phyloP scores from a whole-genome alignment of 768 basidiomycete species.

The Trametes sanguinea region DNA sequence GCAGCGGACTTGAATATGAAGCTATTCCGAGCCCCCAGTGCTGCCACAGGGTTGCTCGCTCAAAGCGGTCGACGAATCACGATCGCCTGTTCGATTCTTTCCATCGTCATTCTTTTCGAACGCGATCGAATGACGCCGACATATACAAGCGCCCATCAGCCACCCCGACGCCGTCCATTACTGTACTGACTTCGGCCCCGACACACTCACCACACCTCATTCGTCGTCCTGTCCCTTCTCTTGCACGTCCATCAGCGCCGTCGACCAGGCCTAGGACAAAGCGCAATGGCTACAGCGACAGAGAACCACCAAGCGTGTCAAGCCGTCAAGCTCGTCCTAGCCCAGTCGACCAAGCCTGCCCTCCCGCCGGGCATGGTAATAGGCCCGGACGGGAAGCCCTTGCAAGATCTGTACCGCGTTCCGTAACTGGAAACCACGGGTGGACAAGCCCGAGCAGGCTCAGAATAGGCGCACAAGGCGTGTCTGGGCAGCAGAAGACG shows the following conservation, averaged over 20 bases:
- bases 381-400: conserved; percentile 92
- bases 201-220: too few species aligned
- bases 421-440: conserved; percentile 60
- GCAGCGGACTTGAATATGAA: too few species aligned
- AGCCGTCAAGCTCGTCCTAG: neutral
- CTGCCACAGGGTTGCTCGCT: too few species aligned
- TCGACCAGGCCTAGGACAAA: neutral
- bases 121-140: too few species aligned
- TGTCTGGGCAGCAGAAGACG: conserved; percentile 31
- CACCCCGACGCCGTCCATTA: neutral
- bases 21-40: too few species aligned
- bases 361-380: conserved; percentile 84
- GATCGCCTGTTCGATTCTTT: too few species aligned
- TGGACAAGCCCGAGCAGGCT: conserved; percentile 31
- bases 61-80: too few species aligned
- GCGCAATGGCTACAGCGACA: neutral
- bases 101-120: too few species aligned
- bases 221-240: too few species aligned
- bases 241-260: too few species aligned
- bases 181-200: too few species aligned
- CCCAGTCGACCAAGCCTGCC: conserved; percentile 2
- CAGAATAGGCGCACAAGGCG: neutral
- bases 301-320: neutral
- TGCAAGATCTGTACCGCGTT: conserved; percentile 92
- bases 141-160: too few species aligned